Conservation (phyloP, 2,329 filamentous ascomycete genomes). For the Beauveria caledonica region DNA sequence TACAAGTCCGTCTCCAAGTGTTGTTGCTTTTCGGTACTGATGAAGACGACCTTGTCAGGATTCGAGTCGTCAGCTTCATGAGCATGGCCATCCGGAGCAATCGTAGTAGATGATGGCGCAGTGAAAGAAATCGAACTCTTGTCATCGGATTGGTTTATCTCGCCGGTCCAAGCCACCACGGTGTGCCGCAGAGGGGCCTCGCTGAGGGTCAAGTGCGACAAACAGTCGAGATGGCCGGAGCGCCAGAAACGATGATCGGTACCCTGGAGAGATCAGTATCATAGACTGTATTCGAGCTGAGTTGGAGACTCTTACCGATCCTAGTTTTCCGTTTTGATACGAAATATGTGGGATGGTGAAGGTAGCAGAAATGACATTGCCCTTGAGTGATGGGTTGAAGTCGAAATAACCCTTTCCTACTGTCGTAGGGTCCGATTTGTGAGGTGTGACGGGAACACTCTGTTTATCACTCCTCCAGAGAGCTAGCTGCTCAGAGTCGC, state of each 20-base stretch:
- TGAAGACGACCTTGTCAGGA: slow-evolving; percentile 37
- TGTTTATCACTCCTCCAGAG: not conserved
- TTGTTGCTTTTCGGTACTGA: slow-evolving; percentile 61
- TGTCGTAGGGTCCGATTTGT: not conserved
- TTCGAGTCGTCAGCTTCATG: slow-evolving; percentile 39
- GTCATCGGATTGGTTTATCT: slow-evolving; percentile 47
- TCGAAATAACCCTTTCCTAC: slow-evolving; percentile 1
- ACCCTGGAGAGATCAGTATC: not conserved
- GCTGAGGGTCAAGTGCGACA: slow-evolving; percentile 77
- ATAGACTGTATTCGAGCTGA: not conserved
- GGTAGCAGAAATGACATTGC: slow-evolving; percentile 58
- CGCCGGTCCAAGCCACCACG: slow-evolving; percentile 89
- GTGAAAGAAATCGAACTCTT: not conserved
- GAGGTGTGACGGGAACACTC: slow-evolving; percentile 7
- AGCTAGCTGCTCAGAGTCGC: not conserved
- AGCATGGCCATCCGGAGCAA: slow-evolving; percentile 39
- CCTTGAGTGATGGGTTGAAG: slow-evolving; percentile 31
- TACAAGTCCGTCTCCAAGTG: slow-evolving; percentile 66
- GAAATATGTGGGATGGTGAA: slow-evolving; percentile 55
- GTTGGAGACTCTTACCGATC: slow-evolving; percentile 45
- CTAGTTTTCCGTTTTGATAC: slow-evolving; percentile 46
- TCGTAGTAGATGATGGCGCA: slow-evolving; percentile 26
- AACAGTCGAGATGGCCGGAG: slow-evolving; percentile 85
- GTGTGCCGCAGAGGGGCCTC: slow-evolving; percentile 82
- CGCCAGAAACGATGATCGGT: slow-evolving; percentile 33